phyloP scores from a whole-genome alignment of 2,329 filamentous ascomycete species.

The Myriosclerotinia curreyana region DNA sequence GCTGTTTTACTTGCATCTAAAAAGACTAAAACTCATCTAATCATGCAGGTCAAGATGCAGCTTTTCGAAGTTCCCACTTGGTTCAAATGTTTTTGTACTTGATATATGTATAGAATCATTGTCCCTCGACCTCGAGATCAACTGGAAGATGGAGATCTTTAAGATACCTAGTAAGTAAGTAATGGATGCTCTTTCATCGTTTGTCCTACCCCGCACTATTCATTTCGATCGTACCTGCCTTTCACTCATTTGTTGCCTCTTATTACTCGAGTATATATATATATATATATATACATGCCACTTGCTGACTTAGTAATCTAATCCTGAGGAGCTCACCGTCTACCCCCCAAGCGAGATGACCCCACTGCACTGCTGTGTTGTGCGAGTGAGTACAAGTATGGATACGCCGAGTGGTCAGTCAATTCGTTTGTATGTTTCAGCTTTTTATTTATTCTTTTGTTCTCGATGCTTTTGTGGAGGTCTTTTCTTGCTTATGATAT shows the following conservation, averaged over 20 bases:
- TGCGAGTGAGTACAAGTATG: not conserved
- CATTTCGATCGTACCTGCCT: not conserved
- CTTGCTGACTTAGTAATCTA: not conserved
- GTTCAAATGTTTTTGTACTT: not conserved
- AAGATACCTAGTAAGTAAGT: not conserved
- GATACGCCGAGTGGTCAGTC: slow-evolving; percentile 2
- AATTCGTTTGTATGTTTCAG: slow-evolving; percentile 7
- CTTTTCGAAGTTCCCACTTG: slow-evolving; percentile 6
- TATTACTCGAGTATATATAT: too few species aligned
- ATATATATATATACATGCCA: not conserved
- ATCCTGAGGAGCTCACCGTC: not conserved
- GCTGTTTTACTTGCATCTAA: not conserved
- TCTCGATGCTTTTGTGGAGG: not conserved
- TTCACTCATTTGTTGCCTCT: not conserved
- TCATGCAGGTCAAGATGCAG: slow-evolving; percentile 17
- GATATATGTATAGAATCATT: slow-evolving; percentile 10
- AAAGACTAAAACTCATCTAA: not conserved
- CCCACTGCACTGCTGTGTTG: slow-evolving; percentile 3
- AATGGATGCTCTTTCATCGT: not conserved
- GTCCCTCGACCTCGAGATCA: not conserved
- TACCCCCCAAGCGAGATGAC: not conserved
- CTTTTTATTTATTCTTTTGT: not conserved
- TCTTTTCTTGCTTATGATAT: not conserved
- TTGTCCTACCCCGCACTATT: slow-evolving; percentile 1
- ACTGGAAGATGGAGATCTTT: not conserved